phyloP scores from a whole-genome alignment of 2,329 filamentous ascomycete genomes.

The Epichloe brachyelytri region DNA sequence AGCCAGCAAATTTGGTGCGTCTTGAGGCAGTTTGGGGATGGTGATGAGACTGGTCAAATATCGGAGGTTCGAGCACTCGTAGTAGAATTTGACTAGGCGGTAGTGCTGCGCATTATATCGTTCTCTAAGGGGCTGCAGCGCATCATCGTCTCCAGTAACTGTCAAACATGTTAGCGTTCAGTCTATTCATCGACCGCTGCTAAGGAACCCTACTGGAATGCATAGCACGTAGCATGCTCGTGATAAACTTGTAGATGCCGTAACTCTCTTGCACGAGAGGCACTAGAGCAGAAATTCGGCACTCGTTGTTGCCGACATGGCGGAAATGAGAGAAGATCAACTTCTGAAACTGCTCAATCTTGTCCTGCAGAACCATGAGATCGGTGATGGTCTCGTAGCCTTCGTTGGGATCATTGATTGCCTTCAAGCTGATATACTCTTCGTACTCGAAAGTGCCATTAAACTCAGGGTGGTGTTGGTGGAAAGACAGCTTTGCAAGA shows the following conservation, averaged over 20 bases:
- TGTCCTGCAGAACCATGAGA: conserved; percentile 91
- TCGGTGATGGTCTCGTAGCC: conserved; percentile 95
- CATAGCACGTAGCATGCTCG: conserved; percentile 98
- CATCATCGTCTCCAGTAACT: conserved; percentile 89
- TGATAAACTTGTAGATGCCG: conserved; percentile 98
- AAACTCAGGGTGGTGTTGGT: conserved; percentile 93
- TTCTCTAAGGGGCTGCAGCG: conserved; percentile 72
- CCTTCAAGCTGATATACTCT: conserved; percentile 95
- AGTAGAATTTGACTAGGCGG: conserved; percentile 94
- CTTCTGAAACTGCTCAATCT: conserved; percentile 98
- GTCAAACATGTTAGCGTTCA: conserved; percentile 10
- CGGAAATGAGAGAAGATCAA: conserved; percentile 96
- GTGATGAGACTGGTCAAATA: conserved; percentile 95
- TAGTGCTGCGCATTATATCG: conserved; percentile 95
- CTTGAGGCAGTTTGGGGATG: conserved; percentile 87
- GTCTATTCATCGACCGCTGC: not conserved
- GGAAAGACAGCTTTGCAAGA: conserved; percentile 89
- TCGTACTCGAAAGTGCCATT: conserved; percentile 98
- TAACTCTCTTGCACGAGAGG: conserved; percentile 95
- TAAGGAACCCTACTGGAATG: conserved; percentile 58
- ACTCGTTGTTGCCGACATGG: conserved; percentile 85
- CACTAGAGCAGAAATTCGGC: conserved; percentile 84
- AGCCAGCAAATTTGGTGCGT: conserved; percentile 76
- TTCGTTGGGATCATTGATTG: conserved; percentile 97
- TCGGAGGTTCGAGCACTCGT: conserved; percentile 94